Base-by-base conservation (phyloP, 345 rosid species). In the Noccaea caerulescens region DNA sequence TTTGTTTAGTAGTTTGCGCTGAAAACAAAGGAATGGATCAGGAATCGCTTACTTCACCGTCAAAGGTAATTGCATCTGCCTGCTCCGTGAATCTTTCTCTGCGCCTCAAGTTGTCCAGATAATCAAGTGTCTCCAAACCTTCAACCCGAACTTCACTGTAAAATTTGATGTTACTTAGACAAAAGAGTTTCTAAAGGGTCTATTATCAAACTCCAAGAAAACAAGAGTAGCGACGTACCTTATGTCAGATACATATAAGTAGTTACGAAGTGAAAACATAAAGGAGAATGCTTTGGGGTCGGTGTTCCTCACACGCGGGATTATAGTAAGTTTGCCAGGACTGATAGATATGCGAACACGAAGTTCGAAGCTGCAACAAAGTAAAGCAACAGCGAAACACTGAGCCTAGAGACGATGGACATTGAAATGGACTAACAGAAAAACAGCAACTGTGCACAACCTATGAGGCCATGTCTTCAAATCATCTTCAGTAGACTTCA, bases 91-190 rank as follows among this genome's bases (percentile, higher is more conserved):
- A 86, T 73, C 97, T 85, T 76, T 91, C 86, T 79, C 71, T 83
- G 41, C 54, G 32, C 82, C 67, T 78, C 69, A 89, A 71, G 84
- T 87, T 86, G 72, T 93, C 98, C 30, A 93, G 82, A 80, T 85
- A 93, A 82, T 93, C 96, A 30, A 93, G 94, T 2, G 98, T 93
- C 88, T 93, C 98, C 87, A 93, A 74, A 54, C 98, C 98, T 77
- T 93, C 98, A 39, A 93, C 86, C 3, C 98, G 88, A 30, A 93
- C 96, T 89, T 93, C 98, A 71, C 96, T 93, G 94, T 80, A 86
- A 82, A 79, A 79, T 7, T 10, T 33, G 55, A 62, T 55, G 27
- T 47, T 8, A 66, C 38, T 45, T 7, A 49, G 52, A 32, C 27
- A 47, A 59, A n/a, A 53, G 16, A 0, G 41, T 9, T 46, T 14